Conservation (phyloP, 2,329 filamentous ascomycete genomes). For the Trichoderma koningiopsis region DNA sequence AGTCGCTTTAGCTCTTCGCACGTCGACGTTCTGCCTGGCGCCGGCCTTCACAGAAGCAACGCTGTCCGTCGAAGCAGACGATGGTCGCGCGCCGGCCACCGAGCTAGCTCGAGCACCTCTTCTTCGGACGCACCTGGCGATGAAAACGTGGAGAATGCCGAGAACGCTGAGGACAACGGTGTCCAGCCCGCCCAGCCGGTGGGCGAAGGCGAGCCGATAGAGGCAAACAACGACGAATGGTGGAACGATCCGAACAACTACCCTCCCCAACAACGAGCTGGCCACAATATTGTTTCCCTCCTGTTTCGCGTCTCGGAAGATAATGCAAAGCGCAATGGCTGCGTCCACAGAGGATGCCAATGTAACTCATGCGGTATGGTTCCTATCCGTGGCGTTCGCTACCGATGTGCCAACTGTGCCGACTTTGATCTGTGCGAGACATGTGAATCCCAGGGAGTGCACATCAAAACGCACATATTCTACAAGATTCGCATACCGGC, state of each 20-base stretch:
- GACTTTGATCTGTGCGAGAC: conserved; percentile 95
- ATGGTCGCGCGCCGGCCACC: conserved; percentile 37
- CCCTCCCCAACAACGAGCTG: conserved; percentile 53
- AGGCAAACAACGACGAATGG: conserved; percentile 53
- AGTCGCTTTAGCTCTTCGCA: conserved; percentile 34
- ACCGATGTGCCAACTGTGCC: conserved; percentile 91
- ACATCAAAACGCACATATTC: conserved; percentile 91
- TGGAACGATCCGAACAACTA: conserved; percentile 49
- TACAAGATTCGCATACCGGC: conserved; percentile 93
- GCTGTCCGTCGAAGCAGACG: conserved; percentile 60
- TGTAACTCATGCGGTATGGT: conserved; percentile 88
- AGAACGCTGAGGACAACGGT: conserved; percentile 30
- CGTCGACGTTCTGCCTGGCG: conserved; percentile 32
- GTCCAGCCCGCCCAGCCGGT: conserved; percentile 35
- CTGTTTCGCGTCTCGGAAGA: conserved; percentile 94
- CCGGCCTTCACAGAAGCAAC: conserved; percentile 64
- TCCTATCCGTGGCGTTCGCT: conserved; percentile 89
- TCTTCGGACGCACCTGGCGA: conserved; percentile 47
- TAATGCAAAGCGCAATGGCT: conserved; percentile 82
- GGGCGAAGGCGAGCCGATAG: conserved; percentile 45
- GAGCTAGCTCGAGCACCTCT: conserved; percentile 47
- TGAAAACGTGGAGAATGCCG: conserved; percentile 43
- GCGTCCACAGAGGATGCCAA: conserved; percentile 87
- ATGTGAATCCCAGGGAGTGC: conserved; percentile 78
- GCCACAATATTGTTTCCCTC: conserved; percentile 80